These are phyloP conservation scores for Ceratobasidium sp. DNA, from an alignment of 1,284 basidiomycete species.

Conservation along the genomic window DNA sequence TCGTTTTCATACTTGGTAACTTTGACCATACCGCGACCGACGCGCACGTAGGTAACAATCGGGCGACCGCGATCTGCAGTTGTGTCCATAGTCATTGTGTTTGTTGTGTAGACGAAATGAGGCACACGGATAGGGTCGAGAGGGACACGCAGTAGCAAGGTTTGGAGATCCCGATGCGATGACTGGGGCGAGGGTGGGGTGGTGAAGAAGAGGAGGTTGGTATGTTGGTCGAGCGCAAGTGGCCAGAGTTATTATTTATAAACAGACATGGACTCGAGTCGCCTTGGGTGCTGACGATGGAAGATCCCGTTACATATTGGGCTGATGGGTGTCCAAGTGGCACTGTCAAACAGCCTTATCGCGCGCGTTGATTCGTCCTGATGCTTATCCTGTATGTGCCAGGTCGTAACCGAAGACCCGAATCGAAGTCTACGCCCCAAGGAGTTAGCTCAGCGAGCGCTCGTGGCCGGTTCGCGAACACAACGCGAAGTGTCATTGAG, in stretches of 20 bases:
- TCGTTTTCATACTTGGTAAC: conserved; percentile 37
- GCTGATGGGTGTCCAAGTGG: conserved; percentile 10
- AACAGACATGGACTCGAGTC: not conserved
- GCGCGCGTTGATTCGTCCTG: conserved; percentile 28
- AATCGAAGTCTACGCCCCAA: conserved; percentile 15
- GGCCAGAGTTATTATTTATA: conserved; percentile 1
- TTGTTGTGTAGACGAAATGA: conserved; percentile 52
- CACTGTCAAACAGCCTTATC: conserved; percentile 17
- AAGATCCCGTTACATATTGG: not conserved
- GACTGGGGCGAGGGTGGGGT: not conserved
- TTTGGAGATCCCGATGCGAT: not conserved
- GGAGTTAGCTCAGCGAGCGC: conserved; percentile 18
- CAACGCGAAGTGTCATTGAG: conserved; percentile 13
- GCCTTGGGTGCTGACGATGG: conserved; percentile 3
- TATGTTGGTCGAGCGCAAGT: too few species aligned
- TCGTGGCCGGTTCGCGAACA: conserved; percentile 13
- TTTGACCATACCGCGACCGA: conserved; percentile 37
- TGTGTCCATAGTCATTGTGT: conserved; percentile 43
- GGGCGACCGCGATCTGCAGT: conserved; percentile 25
- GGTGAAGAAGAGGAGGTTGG: not conserved
- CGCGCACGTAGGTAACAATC: conserved; percentile 35
- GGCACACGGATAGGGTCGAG: not conserved
- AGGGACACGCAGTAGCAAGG: not conserved
- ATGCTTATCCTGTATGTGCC: conserved; percentile 26
- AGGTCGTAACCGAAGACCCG: conserved; percentile 32